These are phyloP conservation scores for Rhododendron henanense DNA, from an alignment of 148 eudicot genomes.

Conservation along the genomic window DNA sequence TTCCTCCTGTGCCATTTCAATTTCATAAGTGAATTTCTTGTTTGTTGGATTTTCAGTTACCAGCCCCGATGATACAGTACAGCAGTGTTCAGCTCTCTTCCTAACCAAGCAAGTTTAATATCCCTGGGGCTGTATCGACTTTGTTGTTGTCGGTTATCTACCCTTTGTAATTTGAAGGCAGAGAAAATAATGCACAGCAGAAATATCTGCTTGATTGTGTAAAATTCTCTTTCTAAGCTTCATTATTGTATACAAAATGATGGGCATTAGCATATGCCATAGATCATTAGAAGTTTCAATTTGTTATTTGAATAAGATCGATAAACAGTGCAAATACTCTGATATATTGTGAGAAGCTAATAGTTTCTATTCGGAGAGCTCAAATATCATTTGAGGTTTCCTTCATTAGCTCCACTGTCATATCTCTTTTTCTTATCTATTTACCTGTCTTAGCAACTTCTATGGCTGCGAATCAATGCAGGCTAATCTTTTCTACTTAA, in stretches of 20 bases:
- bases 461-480: no score
- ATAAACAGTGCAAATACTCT: no score
- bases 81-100: constrained; percentile 74
- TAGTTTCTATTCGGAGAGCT: no score
- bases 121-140: neutral
- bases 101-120: constrained; percentile 42
- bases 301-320: neutral
- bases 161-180: constrained; percentile 13
- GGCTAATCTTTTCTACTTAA: no score
- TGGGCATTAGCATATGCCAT: neutral
- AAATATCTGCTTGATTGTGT: neutral
- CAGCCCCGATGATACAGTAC: constrained; percentile 79
- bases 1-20: neutral
- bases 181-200: neutral
- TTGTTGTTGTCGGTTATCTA: constrained; percentile 1
- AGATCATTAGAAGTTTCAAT: neutral
- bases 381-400: no score
- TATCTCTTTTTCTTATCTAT: no score
- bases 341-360: neutral
- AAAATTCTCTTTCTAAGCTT: neutral
- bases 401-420: no score
- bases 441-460: no score
- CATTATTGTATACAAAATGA: neutral
- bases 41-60: constrained; percentile 47
- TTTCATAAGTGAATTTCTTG: neutral